A percentile compares a stretch with the other conserved stretches of the same genome.
Evolutionary conservation across 2,329 filamentous ascomycete genomes (phyloP).

Genomic region (Pestalotiopsis sp.): DNA sequence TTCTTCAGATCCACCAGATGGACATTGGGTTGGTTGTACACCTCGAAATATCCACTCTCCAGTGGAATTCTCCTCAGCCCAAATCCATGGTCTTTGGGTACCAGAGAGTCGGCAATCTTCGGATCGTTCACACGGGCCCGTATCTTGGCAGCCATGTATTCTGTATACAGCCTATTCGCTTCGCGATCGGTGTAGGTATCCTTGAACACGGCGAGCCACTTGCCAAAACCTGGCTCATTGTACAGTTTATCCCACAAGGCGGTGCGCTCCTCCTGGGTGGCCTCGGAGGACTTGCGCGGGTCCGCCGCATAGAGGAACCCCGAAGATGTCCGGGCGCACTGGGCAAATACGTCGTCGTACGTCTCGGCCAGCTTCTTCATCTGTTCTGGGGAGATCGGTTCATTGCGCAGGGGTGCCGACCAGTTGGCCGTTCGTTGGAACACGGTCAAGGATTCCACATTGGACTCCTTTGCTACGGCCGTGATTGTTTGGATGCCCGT

Average conservation of each 20-base stretch:
- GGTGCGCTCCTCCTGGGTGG: constrained; percentile 16
- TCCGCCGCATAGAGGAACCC: constrained; percentile 13
- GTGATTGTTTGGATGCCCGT: constrained; percentile 35
- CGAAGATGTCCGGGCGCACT: constrained; percentile 9
- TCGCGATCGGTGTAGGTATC: constrained; percentile 16
- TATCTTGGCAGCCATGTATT: constrained; percentile 18
- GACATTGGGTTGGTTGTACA: constrained; percentile 15
- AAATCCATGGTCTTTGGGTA: constrained; percentile 16
- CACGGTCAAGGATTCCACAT: constrained; percentile 20
- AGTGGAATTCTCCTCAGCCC: constrained; percentile 4
- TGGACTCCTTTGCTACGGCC: constrained; percentile 24
- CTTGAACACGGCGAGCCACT: constrained; percentile 15
- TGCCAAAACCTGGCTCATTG: constrained; percentile 12
- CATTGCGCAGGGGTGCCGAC: constrained; percentile 25
- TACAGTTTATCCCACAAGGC: constrained; percentile 18
- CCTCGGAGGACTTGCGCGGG: constrained; percentile 14
- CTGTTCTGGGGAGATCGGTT: constrained; percentile 18
- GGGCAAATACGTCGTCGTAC: constrained; percentile 13
- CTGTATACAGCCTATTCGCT: constrained; percentile 11
- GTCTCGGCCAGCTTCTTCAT: constrained; percentile 11
- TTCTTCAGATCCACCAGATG: constrained; percentile 13
- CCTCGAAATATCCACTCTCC: constrained; percentile 16
- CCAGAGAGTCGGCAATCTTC: constrained; percentile 9
- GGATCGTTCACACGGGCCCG: constrained; percentile 16
- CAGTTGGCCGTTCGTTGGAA: constrained; percentile 33